Conservation (phyloP, 148 eudicot species). For the Chenopodium formosanum region DNA sequence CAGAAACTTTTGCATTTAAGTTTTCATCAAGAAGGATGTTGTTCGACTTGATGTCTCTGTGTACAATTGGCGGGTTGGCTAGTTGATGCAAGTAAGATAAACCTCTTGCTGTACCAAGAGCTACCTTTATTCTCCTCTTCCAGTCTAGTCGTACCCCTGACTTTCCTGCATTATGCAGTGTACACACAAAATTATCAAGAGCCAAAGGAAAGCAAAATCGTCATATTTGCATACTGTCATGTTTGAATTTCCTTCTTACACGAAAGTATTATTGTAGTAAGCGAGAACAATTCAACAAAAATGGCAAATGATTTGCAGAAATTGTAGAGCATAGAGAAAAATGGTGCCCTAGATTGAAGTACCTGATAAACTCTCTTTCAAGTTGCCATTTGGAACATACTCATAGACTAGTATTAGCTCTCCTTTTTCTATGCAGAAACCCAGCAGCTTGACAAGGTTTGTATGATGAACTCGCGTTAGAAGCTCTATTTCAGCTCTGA, state of each 20-base stretch:
- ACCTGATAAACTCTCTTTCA: constrained; percentile 80
- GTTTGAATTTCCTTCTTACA: no score
- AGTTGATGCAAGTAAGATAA: constrained; percentile 84
- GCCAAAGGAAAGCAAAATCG: no score
- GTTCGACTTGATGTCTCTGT: constrained; percentile 82
- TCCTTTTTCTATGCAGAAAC: constrained; percentile 80
- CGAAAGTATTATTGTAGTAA: no score
- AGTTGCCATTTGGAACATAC: constrained; percentile 72
- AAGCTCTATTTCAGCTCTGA: constrained; percentile 86
- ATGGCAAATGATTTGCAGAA: no score
- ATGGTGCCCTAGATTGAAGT: neutral
- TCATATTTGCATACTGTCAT: no score
- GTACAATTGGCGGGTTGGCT: constrained; percentile 85
- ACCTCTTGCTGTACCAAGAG: constrained; percentile 87
- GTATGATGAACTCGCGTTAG: constrained; percentile 93
- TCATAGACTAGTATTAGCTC: constrained; percentile 81
- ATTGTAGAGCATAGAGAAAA: no score
- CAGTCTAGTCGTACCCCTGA: constrained; percentile 78
- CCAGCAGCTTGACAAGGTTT: constrained; percentile 73
- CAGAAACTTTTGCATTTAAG: constrained; percentile 82
- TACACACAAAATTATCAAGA: no score
- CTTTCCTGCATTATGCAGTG: constrained; percentile 43
- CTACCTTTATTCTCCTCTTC: constrained; percentile 75
- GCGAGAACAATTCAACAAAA: neutral
- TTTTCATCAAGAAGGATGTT: constrained; percentile 81